Conservation (phyloP, 257 asterid genomes). For the Solanum microdontum region DNA sequence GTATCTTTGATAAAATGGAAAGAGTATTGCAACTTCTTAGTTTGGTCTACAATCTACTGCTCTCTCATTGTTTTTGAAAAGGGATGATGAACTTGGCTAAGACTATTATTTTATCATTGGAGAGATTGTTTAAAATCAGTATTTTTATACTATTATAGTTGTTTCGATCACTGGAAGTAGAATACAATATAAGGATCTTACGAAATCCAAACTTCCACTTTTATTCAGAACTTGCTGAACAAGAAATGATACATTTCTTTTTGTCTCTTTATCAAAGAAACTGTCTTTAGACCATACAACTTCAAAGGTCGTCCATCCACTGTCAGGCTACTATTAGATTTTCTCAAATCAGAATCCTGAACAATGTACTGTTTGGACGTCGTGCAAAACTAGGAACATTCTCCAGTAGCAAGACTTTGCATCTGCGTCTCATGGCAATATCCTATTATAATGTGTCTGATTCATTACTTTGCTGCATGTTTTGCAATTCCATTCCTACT, state of each 20-base stretch:
- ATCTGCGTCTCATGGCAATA: background rate
- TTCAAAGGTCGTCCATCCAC: background rate
- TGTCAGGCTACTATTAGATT: background rate
- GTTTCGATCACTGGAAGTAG: background rate
- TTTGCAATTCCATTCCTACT: background rate
- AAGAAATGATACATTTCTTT: background rate
- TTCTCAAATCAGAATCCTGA: background rate
- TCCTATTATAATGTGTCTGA: background rate
- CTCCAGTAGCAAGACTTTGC: background rate
- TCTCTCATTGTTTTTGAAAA: background rate
- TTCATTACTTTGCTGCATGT: background rate
- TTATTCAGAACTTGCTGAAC: background rate
- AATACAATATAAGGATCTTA: background rate
- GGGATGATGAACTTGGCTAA: background rate
- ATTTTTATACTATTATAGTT: background rate
- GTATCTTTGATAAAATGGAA: background rate
- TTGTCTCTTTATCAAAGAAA: background rate
- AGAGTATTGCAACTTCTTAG: background rate
- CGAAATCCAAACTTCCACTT: background rate
- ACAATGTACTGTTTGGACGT: background rate
- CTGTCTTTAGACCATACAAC: background rate
- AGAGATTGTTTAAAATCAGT: background rate
- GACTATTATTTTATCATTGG: background rate
- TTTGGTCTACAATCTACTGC: background rate
- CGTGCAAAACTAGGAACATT: background rate